Base-by-base conservation (phyloP, 2,329 filamentous ascomycete species). In the Pseudogymnoascus sp. region DNA sequence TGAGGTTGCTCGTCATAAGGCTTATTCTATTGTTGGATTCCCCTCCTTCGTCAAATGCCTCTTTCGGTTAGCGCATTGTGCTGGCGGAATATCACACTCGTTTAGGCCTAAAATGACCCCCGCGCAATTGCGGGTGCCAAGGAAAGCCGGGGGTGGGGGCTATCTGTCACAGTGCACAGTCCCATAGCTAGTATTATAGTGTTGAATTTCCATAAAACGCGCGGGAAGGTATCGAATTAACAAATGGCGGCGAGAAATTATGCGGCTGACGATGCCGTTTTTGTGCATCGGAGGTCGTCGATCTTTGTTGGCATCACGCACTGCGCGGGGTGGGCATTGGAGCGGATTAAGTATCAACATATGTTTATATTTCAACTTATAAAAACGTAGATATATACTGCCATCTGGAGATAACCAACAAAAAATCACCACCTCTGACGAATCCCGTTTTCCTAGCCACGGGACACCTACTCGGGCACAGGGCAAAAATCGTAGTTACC, bases 401-500 rank as follows among this genome's bases (percentile, higher is more conserved):
- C 9, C 33, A 6, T 54, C 28, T 54, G n/a, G 11, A 54, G 9
- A 54, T 33, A 33, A 33, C 9, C n/a, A 47, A 30, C 58, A 18
- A 12, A 47, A 59, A 59, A 12, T 2, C 12, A 11, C 28, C 36
- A 25, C 35, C 22, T 43, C 18, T 12, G 7, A 28, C 57, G 43
- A 59, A 36, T 25, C n/a, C 22, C 3, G 1, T n/a, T 20, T 43
- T 30, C 6, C 18, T 7, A 18, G 5, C 16, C 43, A 12, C 25
- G 30, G 25, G 4, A 4, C n/a, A 8, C n/a, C 25, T 54, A 54
- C 25, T 54, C 47, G 4, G n/a, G 5, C n/a, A 39, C 22, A n/a
- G 67, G 67, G 58, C 67, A 69, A n/a, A 67, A 61, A 59, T 69
- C 67, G 35, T 66, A 66, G 58, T 70, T 67, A 6, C 68, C 68